Evolutionary conservation across 1,284 basidiomycete genomes (phyloP), one percentile per base, ranked within the genome.

Genomic region (Trametes polyzona): DNA sequence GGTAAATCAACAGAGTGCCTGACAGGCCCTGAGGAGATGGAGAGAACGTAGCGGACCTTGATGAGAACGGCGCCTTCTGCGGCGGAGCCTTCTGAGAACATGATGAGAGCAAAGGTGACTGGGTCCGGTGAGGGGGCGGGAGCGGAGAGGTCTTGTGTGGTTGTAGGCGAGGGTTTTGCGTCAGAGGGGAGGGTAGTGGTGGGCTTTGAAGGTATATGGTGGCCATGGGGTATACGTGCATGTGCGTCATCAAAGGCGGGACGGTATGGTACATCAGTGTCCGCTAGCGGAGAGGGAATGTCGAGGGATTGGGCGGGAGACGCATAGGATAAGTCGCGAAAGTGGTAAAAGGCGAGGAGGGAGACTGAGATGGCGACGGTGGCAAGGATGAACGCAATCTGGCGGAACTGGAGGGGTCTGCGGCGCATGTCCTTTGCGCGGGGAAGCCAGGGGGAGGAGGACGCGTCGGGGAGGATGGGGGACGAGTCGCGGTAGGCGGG

Each of bases 31-130:
- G 24, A 17, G n/a, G 21, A 4, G 19, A 19, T 10, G 14, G 16
- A 39, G 19, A 23, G 17, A n/a, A 33, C 16, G n/a, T 26, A 36
- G 11, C 5, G 37, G 39, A 78, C 79, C 73, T 81, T 81, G 46
- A 81, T 69, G 32, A 80, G 67, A 11, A 80, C 59, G 16, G 78
- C 74, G 10, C 77, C 78, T 66, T 81, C 79, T 24, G 65, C 65
- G 4, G 78, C 79, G 19, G 80, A 77, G 47, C 68, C 59, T 49
- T 72, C 70, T 2, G 76, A 78, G 71, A 75, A 80, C 72, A 79
- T 78, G 49, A 81, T 74, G 42, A 81, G 69, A 2, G 76, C 69
- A 53, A 80, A 82, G 3, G 73, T 72, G 40, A 79, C 67, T 5
- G 77, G 73, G 30, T 75, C 67, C 7, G 48, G 42, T 16, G 33